These are phyloP conservation scores for Podospora pseudocomata DNA, from an alignment of 495 filamentous ascomycete species.

Conservation along the genomic window DNA sequence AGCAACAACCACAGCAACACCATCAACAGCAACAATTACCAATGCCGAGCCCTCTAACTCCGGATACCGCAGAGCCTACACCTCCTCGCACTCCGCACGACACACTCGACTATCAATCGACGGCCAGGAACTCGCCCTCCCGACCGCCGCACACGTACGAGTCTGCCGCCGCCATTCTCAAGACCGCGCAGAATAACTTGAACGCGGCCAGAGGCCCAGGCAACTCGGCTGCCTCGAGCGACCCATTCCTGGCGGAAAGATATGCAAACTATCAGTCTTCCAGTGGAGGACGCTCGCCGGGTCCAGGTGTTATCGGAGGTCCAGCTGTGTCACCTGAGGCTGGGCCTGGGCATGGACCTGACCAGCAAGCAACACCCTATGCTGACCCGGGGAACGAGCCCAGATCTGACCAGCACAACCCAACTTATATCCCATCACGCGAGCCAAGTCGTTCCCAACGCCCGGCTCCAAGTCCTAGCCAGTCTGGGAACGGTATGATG, in stretches of 20 bases:
- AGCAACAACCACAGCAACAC: slow-evolving; percentile 8
- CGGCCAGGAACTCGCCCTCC: slow-evolving; percentile 33
- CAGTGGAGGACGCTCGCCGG: slow-evolving; percentile 13
- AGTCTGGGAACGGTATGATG: slow-evolving; percentile 50
- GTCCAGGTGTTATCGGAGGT: slow-evolving; percentile 4
- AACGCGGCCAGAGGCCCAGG: slow-evolving; percentile 31
- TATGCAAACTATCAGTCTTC: slow-evolving; percentile 36
- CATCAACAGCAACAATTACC: neutral
- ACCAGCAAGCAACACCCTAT: slow-evolving; percentile 43
- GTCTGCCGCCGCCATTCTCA: slow-evolving; percentile 34
- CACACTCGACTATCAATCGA: slow-evolving; percentile 14
- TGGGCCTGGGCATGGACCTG: slow-evolving; percentile 23
- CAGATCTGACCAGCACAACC: slow-evolving; percentile 56
- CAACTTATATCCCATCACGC: slow-evolving; percentile 62
- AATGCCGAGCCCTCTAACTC: neutral
- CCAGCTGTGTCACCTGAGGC: slow-evolving; percentile 1
- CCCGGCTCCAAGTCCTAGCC: slow-evolving; percentile 38
- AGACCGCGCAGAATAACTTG: slow-evolving; percentile 33
- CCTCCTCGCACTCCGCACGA: slow-evolving; percentile 13
- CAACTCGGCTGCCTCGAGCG: slow-evolving; percentile 41
- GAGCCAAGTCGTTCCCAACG: slow-evolving; percentile 69
- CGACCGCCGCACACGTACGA: slow-evolving; percentile 37
- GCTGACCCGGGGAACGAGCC: slow-evolving; percentile 57
- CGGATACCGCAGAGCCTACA: neutral
- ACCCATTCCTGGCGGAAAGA: slow-evolving; percentile 44